These are phyloP conservation scores for Ciborinia camelliae DNA, from an alignment of 2,329 filamentous ascomycete genomes.

Conservation along the genomic window DNA sequence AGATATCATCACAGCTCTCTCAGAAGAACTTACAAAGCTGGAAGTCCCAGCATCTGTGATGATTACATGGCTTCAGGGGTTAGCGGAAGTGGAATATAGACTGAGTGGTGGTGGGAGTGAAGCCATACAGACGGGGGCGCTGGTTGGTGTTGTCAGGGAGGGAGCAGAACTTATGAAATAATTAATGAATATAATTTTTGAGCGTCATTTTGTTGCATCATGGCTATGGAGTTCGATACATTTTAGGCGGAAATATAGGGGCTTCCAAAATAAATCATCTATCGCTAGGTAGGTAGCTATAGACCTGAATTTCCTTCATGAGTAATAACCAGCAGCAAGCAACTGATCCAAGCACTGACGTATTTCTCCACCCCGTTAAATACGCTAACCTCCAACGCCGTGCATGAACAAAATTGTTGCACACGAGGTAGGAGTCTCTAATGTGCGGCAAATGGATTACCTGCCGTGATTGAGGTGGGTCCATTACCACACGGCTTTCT, in stretches of 20 bases:
- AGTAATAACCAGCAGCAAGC: neutral
- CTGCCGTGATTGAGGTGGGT: neutral
- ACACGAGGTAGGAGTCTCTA: too few relatives aligned
- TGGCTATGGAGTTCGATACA: neutral
- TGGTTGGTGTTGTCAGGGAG: conserved; percentile 82
- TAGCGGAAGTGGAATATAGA: conserved; percentile 91
- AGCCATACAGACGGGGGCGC: conserved; percentile 82
- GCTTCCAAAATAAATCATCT: neutral
- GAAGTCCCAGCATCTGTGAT: conserved; percentile 84
- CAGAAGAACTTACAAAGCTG: conserved; percentile 76
- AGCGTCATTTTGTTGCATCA: neutral
- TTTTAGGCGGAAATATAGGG: neutral
- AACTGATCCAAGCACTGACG: neutral
- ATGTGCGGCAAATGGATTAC: neutral
- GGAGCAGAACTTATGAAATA: conserved; percentile 72
- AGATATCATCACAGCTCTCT: conserved; percentile 84
- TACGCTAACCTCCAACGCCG: too few relatives aligned
- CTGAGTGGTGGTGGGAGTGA: conserved; percentile 86
- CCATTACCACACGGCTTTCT: neutral
- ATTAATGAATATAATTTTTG: conserved; percentile 15
- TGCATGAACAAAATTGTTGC: neutral
- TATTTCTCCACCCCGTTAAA: too few relatives aligned
- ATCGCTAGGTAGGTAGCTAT: too few relatives aligned
- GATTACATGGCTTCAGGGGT: conserved; percentile 84
- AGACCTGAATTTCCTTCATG: neutral